Evolutionary conservation across 2,329 filamentous ascomycete species (phyloP), one percentile per base, ranked within the genome.

Genomic region (Cladosporium sp.): DNA sequence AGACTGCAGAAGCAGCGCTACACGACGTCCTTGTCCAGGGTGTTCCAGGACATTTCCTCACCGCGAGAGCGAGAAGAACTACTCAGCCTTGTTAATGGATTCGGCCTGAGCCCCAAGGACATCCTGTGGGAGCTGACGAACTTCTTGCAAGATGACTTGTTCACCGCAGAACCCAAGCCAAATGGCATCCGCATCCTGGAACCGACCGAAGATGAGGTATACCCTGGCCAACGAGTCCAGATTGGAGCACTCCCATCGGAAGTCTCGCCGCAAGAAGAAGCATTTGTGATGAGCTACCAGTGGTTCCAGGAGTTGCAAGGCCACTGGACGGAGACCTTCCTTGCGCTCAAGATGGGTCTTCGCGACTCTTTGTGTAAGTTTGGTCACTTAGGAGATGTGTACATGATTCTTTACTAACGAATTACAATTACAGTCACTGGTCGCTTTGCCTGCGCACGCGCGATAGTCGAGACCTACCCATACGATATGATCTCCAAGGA

Each of bases 291-390:
- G 65, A 88, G 91, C 44, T 80, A 97, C 67, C 91, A 96, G 74
- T 98, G 94, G 93, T 89, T 94, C 76, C 81, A 92, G 66, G 84
- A 92, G 65, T 85, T 94, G 10, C 87, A 90, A 59, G 89, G 86
- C 14, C 85, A 91, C 64, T 93, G 90, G 89, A 82, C 85, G 18
- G 84, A 89, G 66, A 88, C 92, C 26, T 92, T 94, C 72, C 79
- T 82, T 21, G 83, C 88, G 65, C 88, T 92, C 51, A 86, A 87
- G 34, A 85, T 88, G 71, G 85, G 93, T n/a, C 92, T 97, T 80
- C 91, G 91, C 74, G 88, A 89, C 68, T 93, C 97, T 74, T 84
- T 96, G 57, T 85, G 92, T 96, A 86, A 83, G 92, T 85, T 36
- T 55, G 18, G 8, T 18, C 15, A 4, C 41, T 38, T 21, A 10